These are phyloP conservation scores for Magnolia changhungtana DNA, from an alignment of 164 flowering plant species.

Conservation along the genomic window DNA sequence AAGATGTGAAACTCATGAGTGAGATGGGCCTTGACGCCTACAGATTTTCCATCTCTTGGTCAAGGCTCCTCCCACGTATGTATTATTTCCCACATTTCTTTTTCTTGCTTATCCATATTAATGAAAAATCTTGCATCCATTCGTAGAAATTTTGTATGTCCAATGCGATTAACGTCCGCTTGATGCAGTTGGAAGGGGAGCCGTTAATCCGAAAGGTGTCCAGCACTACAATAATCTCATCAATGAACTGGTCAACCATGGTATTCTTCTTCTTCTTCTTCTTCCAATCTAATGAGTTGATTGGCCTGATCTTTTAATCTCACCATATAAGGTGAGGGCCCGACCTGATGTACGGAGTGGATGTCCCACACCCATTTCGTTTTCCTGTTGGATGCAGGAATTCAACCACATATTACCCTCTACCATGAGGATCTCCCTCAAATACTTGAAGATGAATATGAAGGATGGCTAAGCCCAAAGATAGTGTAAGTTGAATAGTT, in stretches of 20 bases:
- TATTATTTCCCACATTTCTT: not conserved
- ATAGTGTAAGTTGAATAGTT: not conserved
- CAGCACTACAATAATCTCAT: constrained; percentile 22
- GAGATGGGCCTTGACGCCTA: constrained; percentile 6
- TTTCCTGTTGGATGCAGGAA: constrained; percentile 15
- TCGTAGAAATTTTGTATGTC: not conserved
- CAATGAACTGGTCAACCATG: constrained; percentile 18
- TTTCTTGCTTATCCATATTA: not conserved
- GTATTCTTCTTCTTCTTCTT: constrained; percentile 2
- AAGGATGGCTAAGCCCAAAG: constrained; percentile 1
- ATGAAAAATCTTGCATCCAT: too few relatives aligned
- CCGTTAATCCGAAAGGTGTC: constrained; percentile 18
- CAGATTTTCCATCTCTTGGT: constrained; percentile 16
- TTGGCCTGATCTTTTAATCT: too few relatives aligned
- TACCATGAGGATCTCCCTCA: constrained; percentile 29
- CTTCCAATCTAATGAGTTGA: not conserved
- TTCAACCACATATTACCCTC: constrained; percentile 28
- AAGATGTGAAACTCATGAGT: constrained; percentile 12
- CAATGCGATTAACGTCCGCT: not conserved
- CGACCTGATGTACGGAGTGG: not conserved
- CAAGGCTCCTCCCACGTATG: constrained; percentile 11
- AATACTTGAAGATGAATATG: constrained; percentile 31
- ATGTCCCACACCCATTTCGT: not conserved
- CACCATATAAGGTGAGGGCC: too few relatives aligned
- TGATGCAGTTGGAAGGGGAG: constrained; percentile 18